Evolutionary conservation across 1,139 yeast species (phyloP).

Genomic region (Kazachstania sp.): DNA sequence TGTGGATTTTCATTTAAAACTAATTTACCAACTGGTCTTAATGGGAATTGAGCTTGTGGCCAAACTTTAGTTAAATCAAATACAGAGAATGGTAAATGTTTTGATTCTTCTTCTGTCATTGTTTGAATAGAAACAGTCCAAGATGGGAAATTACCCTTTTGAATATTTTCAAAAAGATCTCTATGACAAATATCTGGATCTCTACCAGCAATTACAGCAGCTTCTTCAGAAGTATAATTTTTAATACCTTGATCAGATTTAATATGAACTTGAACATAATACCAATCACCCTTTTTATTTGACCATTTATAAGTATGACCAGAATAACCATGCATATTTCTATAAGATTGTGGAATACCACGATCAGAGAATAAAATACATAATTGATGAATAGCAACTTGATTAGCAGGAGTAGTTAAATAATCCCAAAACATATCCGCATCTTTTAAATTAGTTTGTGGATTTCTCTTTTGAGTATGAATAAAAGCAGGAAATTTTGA

Average conservation of each 20-base stretch:
- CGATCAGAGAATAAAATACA: slow-evolving; percentile 55
- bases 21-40: slow-evolving; percentile 49
- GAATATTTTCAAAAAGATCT: slow-evolving; percentile 55
- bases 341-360: slow-evolving; percentile 59
- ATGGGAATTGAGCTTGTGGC: slow-evolving; percentile 51
- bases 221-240: slow-evolving; percentile 50
- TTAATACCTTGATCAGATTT: slow-evolving; percentile 52
- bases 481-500: slow-evolving; percentile 49
- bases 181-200: slow-evolving; percentile 59
- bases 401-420: slow-evolving; percentile 45
- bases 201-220: slow-evolving; percentile 47
- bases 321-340: slow-evolving; percentile 64
- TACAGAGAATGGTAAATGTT: slow-evolving; percentile 52
- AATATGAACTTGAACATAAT: slow-evolving; percentile 58
- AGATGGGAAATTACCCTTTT: slow-evolving; percentile 50
- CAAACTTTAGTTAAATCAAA: slow-evolving; percentile 61
- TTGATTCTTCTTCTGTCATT: slow-evolving; percentile 59
- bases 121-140: slow-evolving; percentile 62
- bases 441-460: slow-evolving; percentile 75
- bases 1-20: slow-evolving; percentile 48
- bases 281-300: slow-evolving; percentile 57
- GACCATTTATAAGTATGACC: slow-evolving; percentile 68
- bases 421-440: slow-evolving; percentile 69
- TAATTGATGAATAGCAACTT: slow-evolving; percentile 59
- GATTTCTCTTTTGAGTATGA: slow-evolving; percentile 65